Conservation (phyloP, 495 filamentous ascomycete genomes). For the Penicillium pulvis region DNA sequence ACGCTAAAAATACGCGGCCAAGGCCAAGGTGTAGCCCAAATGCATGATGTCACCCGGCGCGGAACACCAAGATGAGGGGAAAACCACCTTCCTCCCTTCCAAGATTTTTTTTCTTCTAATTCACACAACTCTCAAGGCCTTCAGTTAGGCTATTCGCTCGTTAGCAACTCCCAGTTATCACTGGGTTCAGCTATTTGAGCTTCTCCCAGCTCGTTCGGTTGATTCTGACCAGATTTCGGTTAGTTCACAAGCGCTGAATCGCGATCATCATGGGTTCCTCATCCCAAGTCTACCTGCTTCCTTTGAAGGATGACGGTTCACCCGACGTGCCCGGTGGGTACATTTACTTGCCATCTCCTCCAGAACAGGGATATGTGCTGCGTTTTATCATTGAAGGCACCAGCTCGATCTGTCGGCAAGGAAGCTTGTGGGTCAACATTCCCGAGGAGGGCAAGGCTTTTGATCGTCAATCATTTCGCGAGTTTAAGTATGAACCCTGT, state of each 20-base stretch:
- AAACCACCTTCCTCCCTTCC: slow-evolving; percentile 5
- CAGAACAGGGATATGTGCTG: slow-evolving; percentile 69
- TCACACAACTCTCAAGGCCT: slow-evolving; percentile 9
- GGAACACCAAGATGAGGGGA: slow-evolving; percentile 13
- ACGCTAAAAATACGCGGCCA: slow-evolving; percentile 23
- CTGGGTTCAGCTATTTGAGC: slow-evolving; percentile 8
- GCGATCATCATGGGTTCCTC: slow-evolving; percentile 31
- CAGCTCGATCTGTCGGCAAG: slow-evolving; percentile 91
- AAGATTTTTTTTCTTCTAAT: slow-evolving; percentile 7
- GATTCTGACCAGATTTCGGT: background rate
- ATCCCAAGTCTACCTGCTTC: slow-evolving; percentile 75
- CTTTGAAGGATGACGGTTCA: slow-evolving; percentile 87
- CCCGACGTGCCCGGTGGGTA: slow-evolving; percentile 88
- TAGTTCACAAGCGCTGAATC: background rate
- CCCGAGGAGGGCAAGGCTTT: slow-evolving; percentile 75
- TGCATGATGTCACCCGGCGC: slow-evolving; percentile 24
- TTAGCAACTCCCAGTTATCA: slow-evolving; percentile 11
- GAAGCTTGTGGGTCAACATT: slow-evolving; percentile 94
- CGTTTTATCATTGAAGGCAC: slow-evolving; percentile 95
- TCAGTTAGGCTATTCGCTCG: slow-evolving; percentile 18
- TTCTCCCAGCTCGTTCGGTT: slow-evolving; percentile 1
- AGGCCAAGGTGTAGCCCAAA: slow-evolving; percentile 13
- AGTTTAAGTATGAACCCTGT: slow-evolving; percentile 68
- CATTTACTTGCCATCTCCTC: slow-evolving; percentile 83
- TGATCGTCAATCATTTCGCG: slow-evolving; percentile 71